These are phyloP conservation scores for Mycena pura DNA, from an alignment of 768 basidiomycete species.

Conservation along the genomic window DNA sequence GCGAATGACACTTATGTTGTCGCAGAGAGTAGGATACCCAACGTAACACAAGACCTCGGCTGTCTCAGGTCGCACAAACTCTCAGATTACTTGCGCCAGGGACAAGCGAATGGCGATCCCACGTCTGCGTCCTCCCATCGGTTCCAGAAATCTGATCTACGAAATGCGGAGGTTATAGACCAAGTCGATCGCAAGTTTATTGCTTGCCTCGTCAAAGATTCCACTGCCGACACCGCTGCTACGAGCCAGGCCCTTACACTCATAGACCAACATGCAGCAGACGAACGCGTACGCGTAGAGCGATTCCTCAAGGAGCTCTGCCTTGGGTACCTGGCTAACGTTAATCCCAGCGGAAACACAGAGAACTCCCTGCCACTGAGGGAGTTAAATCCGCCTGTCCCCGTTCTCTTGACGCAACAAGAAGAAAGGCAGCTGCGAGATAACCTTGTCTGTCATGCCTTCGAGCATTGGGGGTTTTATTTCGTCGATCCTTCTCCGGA, in stretches of 20 bases:
- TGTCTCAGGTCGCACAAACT: conserved; percentile 19
- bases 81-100: conserved; percentile 25
- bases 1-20: conserved; percentile 62
- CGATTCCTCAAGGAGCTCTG: conserved; percentile 78
- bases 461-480: conserved; percentile 73
- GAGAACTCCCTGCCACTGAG: conserved; percentile 25
- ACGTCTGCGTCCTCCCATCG: conserved; percentile 35
- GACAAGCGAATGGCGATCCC: conserved; percentile 18
- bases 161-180: conserved; percentile 64
- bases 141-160: conserved; percentile 63
- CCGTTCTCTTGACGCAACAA: conserved; percentile 68
- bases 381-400: conserved; percentile 58
- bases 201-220: conserved; percentile 63
- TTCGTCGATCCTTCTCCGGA: conserved; percentile 48
- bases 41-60: conserved; percentile 12
- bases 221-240: conserved; percentile 3
- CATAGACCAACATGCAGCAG: conserved; percentile 98
- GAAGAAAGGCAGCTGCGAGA: conserved; percentile 62
- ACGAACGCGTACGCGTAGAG: conserved; percentile 94
- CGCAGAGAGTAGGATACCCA: conserved; percentile 54
- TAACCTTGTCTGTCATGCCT: conserved; percentile 50
- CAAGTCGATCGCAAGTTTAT: conserved; percentile 95
- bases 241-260: conserved; percentile 61
- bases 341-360: conserved; percentile 35
- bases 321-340: conserved; percentile 62